Evolutionary conservation across 2,329 filamentous ascomycete genomes (phyloP), one percentile per base, ranked within the genome.

Genomic region (Dactylonectria estremocensis): DNA sequence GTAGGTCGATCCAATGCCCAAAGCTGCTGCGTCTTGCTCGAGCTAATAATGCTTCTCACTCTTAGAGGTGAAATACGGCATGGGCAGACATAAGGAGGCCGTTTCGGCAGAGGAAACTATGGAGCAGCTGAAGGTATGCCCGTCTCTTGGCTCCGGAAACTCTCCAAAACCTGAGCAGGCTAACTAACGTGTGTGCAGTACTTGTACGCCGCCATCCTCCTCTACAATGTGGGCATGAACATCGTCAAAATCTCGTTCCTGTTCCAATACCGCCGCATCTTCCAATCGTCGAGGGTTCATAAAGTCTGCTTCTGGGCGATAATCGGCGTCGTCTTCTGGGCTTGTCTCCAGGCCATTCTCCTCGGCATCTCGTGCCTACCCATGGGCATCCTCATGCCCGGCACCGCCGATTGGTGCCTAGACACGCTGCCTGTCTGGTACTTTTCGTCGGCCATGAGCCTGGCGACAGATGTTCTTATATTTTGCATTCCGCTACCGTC

Each of bases 231-330:
- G 56, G 76, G 70, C 35, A 76, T 77, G 69, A 78, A 79, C 58
- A 69, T 79, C 16, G 74, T 77, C 58, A 80, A 80, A 49, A 69
- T 79, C 1, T 76, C 75, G 7, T 77, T 80, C 58, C 67, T 79
- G n/a, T 69, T 78, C 54, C 78, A 79, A 58, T 80, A 79, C 62
- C 75, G 76, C 54, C 77, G 77, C 35, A 77, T 80, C 52, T 80
- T 80, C 55, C 68, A 73, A 16, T 66, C 69, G 13, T 46, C 46
- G 3, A 31, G 35, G 1, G 62, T 77, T 6, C 73, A 74, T n/a
- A 66, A 61, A 53, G 59, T 77, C 40, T 79, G 77, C 67, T 68
- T 74, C n/a, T 75, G 73, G 66, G 64, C 72, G n/a, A 72, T 79
- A 14, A 58, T 74, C 45, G 72, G 68, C 53, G 76, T 79, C 40